These are phyloP conservation scores for Phytophthora uliginosa DNA, from an alignment of 352 stramenopile species.

Conservation along the genomic window DNA sequence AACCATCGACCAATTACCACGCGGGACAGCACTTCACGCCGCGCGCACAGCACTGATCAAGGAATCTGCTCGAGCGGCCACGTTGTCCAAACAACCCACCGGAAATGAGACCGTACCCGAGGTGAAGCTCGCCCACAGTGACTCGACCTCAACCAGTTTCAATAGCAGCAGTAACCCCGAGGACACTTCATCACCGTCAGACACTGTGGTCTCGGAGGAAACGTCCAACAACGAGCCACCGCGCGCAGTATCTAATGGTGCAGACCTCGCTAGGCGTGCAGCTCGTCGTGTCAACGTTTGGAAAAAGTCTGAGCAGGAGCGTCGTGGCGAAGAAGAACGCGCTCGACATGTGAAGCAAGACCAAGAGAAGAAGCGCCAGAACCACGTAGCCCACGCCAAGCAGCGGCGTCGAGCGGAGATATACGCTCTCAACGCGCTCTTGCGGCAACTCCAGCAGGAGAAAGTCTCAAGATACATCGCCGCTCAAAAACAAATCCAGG, in stretches of 20 bases:
- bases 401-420: constrained; percentile 74
- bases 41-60: constrained; percentile 45
- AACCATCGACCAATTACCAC: constrained; percentile 46
- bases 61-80: neutral
- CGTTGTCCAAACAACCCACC: constrained; percentile 14
- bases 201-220: neutral
- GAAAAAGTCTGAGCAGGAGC: constrained; percentile 70
- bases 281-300: constrained; percentile 64
- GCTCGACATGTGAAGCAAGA: constrained; percentile 49
- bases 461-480: constrained; percentile 67
- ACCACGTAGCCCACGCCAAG: constrained; percentile 53
- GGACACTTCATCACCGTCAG: neutral
- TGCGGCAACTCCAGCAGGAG: constrained; percentile 71
- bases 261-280: constrained; percentile 53
- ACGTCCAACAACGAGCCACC: neutral
- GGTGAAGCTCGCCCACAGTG: neutral
- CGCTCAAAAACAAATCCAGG: constrained; percentile 43
- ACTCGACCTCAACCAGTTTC: constrained; percentile 2
- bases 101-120: neutral
- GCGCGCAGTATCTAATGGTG: neutral
- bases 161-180: constrained; percentile 19
- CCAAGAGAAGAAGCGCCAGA: constrained; percentile 58
- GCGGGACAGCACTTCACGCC: constrained; percentile 58
- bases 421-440: constrained; percentile 75
- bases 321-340: constrained; percentile 57